These are phyloP conservation scores for Cynara cardunculus DNA, from an alignment of 129 eudicot species.

Conservation along the genomic window DNA sequence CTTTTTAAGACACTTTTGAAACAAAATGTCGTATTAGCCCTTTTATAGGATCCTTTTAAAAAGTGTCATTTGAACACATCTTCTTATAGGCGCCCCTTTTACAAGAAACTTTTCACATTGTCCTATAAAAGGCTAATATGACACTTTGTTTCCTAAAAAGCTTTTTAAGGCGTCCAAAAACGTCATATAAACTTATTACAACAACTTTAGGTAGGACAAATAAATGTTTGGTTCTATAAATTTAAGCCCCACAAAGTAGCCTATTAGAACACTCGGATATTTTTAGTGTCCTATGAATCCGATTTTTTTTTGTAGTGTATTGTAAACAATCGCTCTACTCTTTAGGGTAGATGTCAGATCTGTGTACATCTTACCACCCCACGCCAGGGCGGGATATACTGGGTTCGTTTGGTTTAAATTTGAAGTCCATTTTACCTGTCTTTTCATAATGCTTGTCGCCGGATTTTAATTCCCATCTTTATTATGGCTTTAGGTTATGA, in stretches of 20 bases:
- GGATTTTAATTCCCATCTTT: not conserved
- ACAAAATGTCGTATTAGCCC: not conserved
- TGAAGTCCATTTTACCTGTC: not conserved
- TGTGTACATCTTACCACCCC: not conserved
- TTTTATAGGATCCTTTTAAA: too few relatives aligned
- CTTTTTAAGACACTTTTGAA: not conserved
- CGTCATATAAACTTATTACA: not conserved
- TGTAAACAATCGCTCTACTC: not conserved
- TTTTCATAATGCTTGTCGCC: not conserved
- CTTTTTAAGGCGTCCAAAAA: not conserved
- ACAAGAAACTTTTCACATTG: not conserved
- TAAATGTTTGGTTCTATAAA: not conserved
- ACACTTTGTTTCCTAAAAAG: not conserved
- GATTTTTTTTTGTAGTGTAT: not conserved
- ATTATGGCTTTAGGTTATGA: conserved; percentile 46
- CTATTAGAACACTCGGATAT: not conserved
- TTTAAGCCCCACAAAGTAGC: not conserved
- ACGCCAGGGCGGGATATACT: too few relatives aligned
- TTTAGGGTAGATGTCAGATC: not conserved
- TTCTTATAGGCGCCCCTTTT: too few relatives aligned
- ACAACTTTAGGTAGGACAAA: not conserved
- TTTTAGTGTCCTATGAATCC: not conserved
- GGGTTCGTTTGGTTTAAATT: not conserved
- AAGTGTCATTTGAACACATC: too few relatives aligned
- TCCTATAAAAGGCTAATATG: not conserved